phyloP scores from a whole-genome alignment of 2,329 filamentous ascomycete species.

The Zymoseptoria ardabiliae region DNA sequence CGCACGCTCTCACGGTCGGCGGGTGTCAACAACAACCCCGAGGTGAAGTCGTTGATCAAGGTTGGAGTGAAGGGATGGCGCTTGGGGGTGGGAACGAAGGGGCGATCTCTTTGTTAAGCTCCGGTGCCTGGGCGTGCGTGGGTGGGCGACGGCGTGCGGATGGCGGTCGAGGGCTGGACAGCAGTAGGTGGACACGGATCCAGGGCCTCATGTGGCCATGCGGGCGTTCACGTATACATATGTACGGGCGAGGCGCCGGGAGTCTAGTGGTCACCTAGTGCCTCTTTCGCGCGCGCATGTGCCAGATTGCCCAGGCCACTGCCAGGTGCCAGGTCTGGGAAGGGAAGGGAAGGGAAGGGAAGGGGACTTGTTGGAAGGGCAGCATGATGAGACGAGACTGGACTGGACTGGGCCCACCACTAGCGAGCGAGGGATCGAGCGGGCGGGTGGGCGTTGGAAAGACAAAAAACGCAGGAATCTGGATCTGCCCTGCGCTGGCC shows the following conservation, averaged over 20 bases:
- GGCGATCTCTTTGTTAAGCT: constrained; percentile 47
- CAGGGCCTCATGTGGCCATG: constrained; percentile 19
- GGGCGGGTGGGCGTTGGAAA: constrained; percentile 3
- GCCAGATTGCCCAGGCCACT: too few relatives aligned
- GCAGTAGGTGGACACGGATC: constrained; percentile 37
- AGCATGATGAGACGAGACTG: background rate
- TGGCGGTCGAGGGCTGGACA: constrained; percentile 42
- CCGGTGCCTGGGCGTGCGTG: constrained; percentile 38
- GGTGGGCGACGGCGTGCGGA: constrained; percentile 37
- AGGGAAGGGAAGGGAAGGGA: too few relatives aligned
- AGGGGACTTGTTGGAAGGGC: too few relatives aligned
- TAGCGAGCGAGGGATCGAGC: constrained; percentile 18
- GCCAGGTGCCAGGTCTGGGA: background rate
- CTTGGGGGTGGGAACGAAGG: constrained; percentile 32
- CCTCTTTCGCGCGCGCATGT: background rate
- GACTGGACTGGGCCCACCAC: constrained; percentile 5
- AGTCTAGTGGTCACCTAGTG: background rate
- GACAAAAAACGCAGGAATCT: constrained; percentile 13
- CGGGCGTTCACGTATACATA: constrained; percentile 23
- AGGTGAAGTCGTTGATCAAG: constrained; percentile 20
- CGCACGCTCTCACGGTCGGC: background rate
- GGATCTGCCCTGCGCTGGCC: constrained; percentile 20
- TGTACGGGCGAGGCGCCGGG: constrained; percentile 15
- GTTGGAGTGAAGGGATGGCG: constrained; percentile 4
- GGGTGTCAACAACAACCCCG: constrained; percentile 6